Percentiles rank a stretch among this genome's conserved stretches.
phyloP scores from a whole-genome alignment of 352 stramenopile species.

The Pythium rishiriense region DNA sequence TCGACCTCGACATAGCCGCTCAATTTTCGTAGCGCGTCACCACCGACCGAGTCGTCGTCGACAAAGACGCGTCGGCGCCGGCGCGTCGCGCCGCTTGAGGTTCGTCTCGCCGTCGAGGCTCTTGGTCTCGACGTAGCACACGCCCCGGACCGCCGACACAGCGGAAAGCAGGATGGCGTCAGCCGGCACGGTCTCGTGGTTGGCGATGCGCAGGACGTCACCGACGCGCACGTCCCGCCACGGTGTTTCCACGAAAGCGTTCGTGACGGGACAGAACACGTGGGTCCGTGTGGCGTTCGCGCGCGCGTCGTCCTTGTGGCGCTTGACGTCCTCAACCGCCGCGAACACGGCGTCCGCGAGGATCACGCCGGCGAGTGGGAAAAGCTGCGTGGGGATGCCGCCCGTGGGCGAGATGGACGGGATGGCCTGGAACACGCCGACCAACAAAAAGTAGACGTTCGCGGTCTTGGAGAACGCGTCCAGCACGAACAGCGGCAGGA shows the following conservation, averaged over 20 bases:
- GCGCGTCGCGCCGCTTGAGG: slow-evolving; percentile 84
- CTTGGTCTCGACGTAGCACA: slow-evolving; percentile 91
- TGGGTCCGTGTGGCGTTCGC: slow-evolving; percentile 65
- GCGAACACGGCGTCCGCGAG: slow-evolving; percentile 80
- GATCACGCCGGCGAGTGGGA: slow-evolving; percentile 72
- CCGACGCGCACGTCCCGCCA: slow-evolving; percentile 80
- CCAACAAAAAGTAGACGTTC: slow-evolving; percentile 86
- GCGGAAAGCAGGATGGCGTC: slow-evolving; percentile 77
- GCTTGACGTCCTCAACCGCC: slow-evolving; percentile 75
- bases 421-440: slow-evolving; percentile 86
- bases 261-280: slow-evolving; percentile 57
- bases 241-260: slow-evolving; percentile 71
- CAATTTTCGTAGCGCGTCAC: slow-evolving; percentile 16
- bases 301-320: slow-evolving; percentile 64
- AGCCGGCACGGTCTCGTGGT: slow-evolving; percentile 72
- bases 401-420: slow-evolving; percentile 73
- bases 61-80: slow-evolving; percentile 22
- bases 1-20: slow-evolving; percentile 57
- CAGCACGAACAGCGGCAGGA: slow-evolving; percentile 80
- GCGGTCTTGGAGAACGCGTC: slow-evolving; percentile 86
- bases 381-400: slow-evolving; percentile 77
- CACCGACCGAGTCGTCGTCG: not conserved
- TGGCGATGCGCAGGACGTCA: slow-evolving; percentile 73
- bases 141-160: slow-evolving; percentile 43
- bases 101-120: slow-evolving; percentile 93